Conservation (phyloP, 108 stramenopile genomes). For the Cyclotella distinguenda region DNA sequence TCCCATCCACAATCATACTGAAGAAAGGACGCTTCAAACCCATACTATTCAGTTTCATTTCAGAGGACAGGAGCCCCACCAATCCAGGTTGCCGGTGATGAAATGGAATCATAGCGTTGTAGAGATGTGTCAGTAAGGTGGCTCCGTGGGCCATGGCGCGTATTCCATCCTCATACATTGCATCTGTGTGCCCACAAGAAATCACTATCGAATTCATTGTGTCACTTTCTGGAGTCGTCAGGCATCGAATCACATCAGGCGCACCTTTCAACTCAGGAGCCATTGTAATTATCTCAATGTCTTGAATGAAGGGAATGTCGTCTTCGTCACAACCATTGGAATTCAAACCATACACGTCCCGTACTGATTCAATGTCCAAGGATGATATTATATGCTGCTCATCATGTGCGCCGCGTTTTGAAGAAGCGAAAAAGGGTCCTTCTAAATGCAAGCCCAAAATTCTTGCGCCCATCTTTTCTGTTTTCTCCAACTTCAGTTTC, state of each 20-base stretch:
- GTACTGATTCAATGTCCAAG: conserved; percentile 15
- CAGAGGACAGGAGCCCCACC: conserved; percentile 46
- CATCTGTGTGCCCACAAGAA: conserved; percentile 56
- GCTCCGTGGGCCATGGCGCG: conserved; percentile 49
- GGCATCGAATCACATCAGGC: conserved; percentile 18
- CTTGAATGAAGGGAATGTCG: background rate
- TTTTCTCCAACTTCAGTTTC: background rate
- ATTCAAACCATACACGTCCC: conserved; percentile 21
- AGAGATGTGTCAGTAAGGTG: conserved; percentile 57
- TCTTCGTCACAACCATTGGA: background rate
- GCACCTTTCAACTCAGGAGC: conserved; percentile 60
- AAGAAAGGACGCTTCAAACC: conserved; percentile 20
- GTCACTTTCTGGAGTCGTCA: conserved; percentile 1
- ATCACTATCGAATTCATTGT: conserved; percentile 23
- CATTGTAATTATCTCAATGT: conserved; percentile 52
- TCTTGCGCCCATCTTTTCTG: conserved; percentile 12
- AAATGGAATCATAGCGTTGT: conserved; percentile 64
- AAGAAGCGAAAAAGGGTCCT: conserved; percentile 55
- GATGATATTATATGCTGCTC: conserved; percentile 23
- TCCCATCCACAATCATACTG: conserved; percentile 53
- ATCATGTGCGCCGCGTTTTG: conserved; percentile 56
- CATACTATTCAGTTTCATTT: conserved; percentile 2
- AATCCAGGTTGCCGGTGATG: conserved; percentile 68
- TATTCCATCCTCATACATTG: conserved; percentile 39
- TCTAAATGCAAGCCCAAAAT: conserved; percentile 60